These are phyloP conservation scores for Irpex sp. DNA, from an alignment of 1,284 basidiomycete genomes.

Conservation along the genomic window DNA sequence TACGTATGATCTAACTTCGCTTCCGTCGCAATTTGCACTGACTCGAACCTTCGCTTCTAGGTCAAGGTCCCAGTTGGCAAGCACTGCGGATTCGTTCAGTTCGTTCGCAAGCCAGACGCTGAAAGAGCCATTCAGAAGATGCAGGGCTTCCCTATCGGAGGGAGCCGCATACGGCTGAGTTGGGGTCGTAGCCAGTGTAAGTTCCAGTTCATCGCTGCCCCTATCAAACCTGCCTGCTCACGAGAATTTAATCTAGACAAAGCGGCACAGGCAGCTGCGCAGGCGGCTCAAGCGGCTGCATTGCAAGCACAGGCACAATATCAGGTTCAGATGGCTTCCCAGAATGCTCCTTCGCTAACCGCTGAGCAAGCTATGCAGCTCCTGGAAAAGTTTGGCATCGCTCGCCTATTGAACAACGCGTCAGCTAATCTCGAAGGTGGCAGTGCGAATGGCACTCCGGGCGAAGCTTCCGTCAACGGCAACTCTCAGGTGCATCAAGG, in stretches of 20 bases:
- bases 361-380: slow-evolving; percentile 77
- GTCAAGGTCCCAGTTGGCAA: slow-evolving; percentile 96
- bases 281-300: slow-evolving; percentile 80
- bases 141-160: slow-evolving; percentile 95
- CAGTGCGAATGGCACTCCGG: slow-evolving; percentile 13
- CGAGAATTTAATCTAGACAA: slow-evolving; percentile 61
- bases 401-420: slow-evolving; percentile 46
- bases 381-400: slow-evolving; percentile 66
- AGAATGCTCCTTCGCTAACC: slow-evolving; percentile 45
- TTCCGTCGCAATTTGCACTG: slow-evolving; percentile 10
- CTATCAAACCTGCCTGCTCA: slow-evolving; percentile 1
- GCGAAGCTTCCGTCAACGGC: slow-evolving; percentile 25
- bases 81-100: slow-evolving; percentile 96
- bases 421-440: slow-evolving; percentile 10
- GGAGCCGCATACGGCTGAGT: slow-evolving; percentile 89
- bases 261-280: slow-evolving; percentile 87
- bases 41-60: slow-evolving; percentile 42
- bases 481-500: slow-evolving; percentile 4
- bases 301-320: slow-evolving; percentile 63
- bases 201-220: slow-evolving; percentile 31
- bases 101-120: slow-evolving; percentile 91
- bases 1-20: slow-evolving; percentile 61
- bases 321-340: slow-evolving; percentile 43
- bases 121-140: slow-evolving; percentile 94
- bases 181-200: slow-evolving; percentile 94